phyloP scores from a whole-genome alignment of 2,329 filamentous ascomycete genomes.

The Sphaerulina musiva region DNA sequence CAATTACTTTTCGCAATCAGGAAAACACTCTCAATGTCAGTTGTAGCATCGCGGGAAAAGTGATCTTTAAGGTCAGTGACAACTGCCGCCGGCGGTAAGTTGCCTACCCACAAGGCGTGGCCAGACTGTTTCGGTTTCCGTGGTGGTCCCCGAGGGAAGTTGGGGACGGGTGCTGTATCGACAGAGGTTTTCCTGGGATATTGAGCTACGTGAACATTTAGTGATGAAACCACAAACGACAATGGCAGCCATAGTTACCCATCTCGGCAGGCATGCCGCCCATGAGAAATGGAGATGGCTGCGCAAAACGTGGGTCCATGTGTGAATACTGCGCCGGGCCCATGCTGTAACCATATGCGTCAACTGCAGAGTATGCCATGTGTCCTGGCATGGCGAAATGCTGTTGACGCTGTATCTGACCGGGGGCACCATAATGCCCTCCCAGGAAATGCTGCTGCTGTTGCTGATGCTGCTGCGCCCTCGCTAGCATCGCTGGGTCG shows the following conservation, averaged over 20 bases:
- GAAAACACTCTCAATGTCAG: slow-evolving; percentile 79
- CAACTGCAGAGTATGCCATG: slow-evolving; percentile 21
- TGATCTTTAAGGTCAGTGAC: slow-evolving; percentile 83
- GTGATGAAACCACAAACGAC: no score
- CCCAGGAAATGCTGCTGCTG: slow-evolving; percentile 18
- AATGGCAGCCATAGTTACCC: no score
- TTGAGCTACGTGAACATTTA: slow-evolving; percentile 8
- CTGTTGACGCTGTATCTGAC: slow-evolving; percentile 17
- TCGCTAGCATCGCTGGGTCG: slow-evolving; percentile 19
- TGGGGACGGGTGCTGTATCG: slow-evolving; percentile 28
- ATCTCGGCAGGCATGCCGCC: slow-evolving; percentile 17
- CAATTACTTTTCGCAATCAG: slow-evolving; percentile 96
- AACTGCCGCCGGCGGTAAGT: slow-evolving; percentile 75
- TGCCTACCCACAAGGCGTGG: slow-evolving; percentile 93
- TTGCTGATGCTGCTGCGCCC: slow-evolving; percentile 19
- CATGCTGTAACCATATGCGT: slow-evolving; percentile 25
- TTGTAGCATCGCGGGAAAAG: slow-evolving; percentile 70
- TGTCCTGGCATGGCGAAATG: slow-evolving; percentile 20
- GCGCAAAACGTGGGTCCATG: slow-evolving; percentile 23
- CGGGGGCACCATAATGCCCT: slow-evolving; percentile 18
- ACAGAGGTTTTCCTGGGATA: slow-evolving; percentile 20
- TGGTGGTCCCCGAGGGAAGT: slow-evolving; percentile 54
- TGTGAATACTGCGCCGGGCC: slow-evolving; percentile 20
- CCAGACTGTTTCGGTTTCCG: slow-evolving; percentile 65
- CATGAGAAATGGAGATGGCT: slow-evolving; percentile 17